Base-by-base conservation (phyloP, 768 basidiomycete genomes). In the Hypholoma fasciculare region DNA sequence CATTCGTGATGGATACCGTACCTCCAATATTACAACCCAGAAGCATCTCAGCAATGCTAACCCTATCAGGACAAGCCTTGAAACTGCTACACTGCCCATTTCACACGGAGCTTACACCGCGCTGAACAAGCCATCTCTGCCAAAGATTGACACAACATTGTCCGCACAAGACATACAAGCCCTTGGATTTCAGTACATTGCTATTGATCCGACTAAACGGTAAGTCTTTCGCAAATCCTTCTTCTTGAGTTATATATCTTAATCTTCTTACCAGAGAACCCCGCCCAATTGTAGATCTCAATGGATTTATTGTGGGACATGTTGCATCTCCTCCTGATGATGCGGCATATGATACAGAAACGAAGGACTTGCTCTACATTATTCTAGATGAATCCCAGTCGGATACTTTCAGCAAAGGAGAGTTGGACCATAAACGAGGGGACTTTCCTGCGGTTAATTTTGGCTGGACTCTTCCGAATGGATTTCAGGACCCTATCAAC, bases 401-500 rank as follows among this genome's bases (percentile, higher is more conserved):
- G 6, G 13, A 17, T 11, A 7, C 38, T 1, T 56, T 56, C 54
- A 38, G 42, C 16, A 19, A 19, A 17, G 23, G 19, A 7, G 54
- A 56, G 20, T 14, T 48, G 7, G 19, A 49, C 7, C 54, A 56
- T 36, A 56, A 49, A 38, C 44, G 54, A 6, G 46, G 54, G 11
- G 14, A 49, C 17, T 56, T 56, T 17, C 54, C 54, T 16, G 54
- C 54, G 4, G n/a, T 56, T 17, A 56, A 56, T 17, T 48, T 56
- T 20, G 54, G 44, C 7, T 56, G 47, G 23, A 56, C 54, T 8
- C 37, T 56, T 9, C 54, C 54, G 13, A 48, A 56, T 26, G 46
- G 54, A 2, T 56, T 49, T 13, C 9, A 36, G 13, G 23, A 38
- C 23, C 50, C 56, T 23, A 44, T 57, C 20, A 26, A 56, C n/a